Evolutionary conservation across 306 rosid genomes (phyloP).

Genomic region (Pterocarpus santalinus): DNA sequence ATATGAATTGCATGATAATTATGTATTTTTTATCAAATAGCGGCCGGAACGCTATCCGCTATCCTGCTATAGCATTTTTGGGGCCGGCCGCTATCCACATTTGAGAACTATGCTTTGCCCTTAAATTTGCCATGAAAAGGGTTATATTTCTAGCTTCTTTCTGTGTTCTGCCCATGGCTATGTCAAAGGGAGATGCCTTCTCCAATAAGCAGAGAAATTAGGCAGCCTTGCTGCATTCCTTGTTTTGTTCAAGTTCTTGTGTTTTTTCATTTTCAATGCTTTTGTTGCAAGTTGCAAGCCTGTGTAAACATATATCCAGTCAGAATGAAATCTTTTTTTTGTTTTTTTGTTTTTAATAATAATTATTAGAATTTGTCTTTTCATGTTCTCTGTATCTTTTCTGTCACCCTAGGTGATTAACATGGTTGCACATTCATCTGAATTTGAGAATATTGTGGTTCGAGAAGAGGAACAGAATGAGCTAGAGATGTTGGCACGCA

Average conservation of each 20-base stretch:
- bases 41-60: too few species aligned
- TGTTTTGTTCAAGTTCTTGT: background rate
- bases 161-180: constrained; percentile 25
- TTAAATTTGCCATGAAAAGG: background rate
- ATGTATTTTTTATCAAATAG: too few species aligned
- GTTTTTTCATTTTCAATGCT: background rate
- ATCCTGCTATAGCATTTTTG: too few species aligned
- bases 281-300: background rate
- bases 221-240: constrained; percentile 30
- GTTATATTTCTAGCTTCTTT: background rate
- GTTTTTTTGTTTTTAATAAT: background rate
- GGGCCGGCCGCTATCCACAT: too few species aligned
- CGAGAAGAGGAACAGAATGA: constrained; percentile 98
- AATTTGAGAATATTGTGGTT: constrained; percentile 95
- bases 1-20: too few species aligned
- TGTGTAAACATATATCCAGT: constrained; percentile 25
- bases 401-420: constrained; percentile 71
- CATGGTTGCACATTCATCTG: constrained; percentile 96
- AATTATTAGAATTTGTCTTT: background rate
- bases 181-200: background rate
- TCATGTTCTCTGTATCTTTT: constrained; percentile 39
- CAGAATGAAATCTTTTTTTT: background rate
- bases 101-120: too few species aligned
- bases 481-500: constrained; percentile 81
- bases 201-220: constrained; percentile 20